Evolutionary conservation across 176 grass and related monocot species (phyloP).

Genomic region (Hordeum marinum): DNA sequence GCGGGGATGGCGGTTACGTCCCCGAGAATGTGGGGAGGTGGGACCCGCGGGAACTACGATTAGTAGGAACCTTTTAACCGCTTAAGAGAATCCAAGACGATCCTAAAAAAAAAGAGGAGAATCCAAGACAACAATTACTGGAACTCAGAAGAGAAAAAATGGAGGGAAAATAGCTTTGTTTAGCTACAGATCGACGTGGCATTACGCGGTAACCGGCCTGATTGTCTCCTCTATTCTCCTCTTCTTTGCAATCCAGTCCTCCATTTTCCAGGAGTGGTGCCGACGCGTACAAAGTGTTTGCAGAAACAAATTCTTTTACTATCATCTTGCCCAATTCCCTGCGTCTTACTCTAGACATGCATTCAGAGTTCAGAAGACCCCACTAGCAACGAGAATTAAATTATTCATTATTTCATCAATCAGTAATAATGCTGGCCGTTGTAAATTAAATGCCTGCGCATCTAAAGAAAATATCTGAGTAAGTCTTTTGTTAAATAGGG

Average conservation of each 20-base stretch:
- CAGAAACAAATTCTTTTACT: neutral
- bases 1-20: neutral
- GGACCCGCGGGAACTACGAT: neutral
- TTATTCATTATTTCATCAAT: neutral
- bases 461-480: neutral
- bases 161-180: neutral
- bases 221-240: neutral
- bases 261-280: neutral
- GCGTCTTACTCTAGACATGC: too few species aligned
- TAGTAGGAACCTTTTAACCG: conserved; percentile 15
- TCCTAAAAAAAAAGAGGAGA: neutral
- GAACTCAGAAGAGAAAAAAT: neutral
- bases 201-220: neutral
- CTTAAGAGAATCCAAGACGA: conserved; percentile 19
- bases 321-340: neutral
- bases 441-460: neutral
- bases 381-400: neutral
- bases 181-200: neutral
- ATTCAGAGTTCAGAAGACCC: neutral
- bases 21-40: neutral
- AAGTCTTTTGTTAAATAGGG: neutral
- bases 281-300: neutral
- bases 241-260: neutral
- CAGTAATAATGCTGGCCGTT: neutral
- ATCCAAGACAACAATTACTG: conserved; percentile 7